Base-by-base conservation (phyloP, 75 land plant species). In the Azolla pinnata region DNA sequence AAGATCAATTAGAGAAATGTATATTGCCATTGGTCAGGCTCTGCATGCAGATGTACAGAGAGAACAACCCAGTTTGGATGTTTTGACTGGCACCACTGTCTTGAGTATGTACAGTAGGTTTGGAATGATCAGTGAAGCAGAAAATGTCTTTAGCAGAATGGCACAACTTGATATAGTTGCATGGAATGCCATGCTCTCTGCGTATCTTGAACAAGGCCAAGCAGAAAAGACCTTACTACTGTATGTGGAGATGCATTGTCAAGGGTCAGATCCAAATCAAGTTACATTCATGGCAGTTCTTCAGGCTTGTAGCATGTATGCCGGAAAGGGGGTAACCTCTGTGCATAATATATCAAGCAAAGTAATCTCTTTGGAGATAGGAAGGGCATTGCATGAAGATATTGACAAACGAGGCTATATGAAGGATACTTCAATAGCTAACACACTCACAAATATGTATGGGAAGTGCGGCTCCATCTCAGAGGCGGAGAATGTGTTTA, bases 111-210 rank as follows among this genome's bases (percentile, higher is more conserved):
- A 59, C 27, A 29, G 51, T 20, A 42, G 35, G 30, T 66, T 48
- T 59, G 68, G 68, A 28, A 66, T 12, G n/a, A 29, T 66, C 4
- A 35, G 25, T 18, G 52, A 47, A 40, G 42, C 68, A 14, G 27
- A 57, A 17, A 29, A 31, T 18, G 52, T 16, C 20, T 66, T 66
- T 42, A 24, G 29, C 20, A 23, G 16, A 17, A 31, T 56, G 28
- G 35, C 28, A 26, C 23, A 23, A 34, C 32, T 19, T 2, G 29
- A 64, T 18, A 4, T 34, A 14, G 17, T 64, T 18, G 54, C 83
- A 0, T 86, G 87, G 87, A 83, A 80, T 32, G 79, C 79, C 7
- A 33, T 77, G 21, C 78, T 86, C 61, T 75, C 77, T 19, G 76
- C 81, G 5, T 80, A 77, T 70, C 79, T 65, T 33, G 77, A 79